phyloP scores from a whole-genome alignment of 2,329 filamentous ascomycete genomes.

The Aspergillus hortae region DNA sequence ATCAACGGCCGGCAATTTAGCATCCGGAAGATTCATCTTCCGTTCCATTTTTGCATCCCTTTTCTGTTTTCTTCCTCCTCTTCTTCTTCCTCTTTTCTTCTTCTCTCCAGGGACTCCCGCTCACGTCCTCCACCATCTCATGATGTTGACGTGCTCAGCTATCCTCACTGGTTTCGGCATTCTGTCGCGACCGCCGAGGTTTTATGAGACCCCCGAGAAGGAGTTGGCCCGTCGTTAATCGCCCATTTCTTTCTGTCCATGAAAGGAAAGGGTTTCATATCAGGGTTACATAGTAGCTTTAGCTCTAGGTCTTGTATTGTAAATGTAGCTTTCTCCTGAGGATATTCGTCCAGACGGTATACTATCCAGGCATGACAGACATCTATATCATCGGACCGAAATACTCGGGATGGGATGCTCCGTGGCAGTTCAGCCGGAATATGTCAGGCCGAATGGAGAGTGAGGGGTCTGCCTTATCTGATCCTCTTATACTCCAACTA shows the following conservation, averaged over 20 bases:
- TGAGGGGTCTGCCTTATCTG: not conserved
- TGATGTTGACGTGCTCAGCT: slow-evolving; percentile 39
- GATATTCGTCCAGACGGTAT: too few relatives aligned
- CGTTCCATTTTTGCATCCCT: slow-evolving; percentile 13
- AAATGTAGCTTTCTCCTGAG: too few relatives aligned
- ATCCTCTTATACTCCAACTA: not conserved
- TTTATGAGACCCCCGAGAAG: slow-evolving; percentile 39
- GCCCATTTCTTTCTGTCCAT: slow-evolving; percentile 46
- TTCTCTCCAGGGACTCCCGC: slow-evolving; percentile 37
- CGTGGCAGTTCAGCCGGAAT: too few relatives aligned
- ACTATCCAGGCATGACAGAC: too few relatives aligned
- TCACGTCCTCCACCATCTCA: slow-evolving; percentile 35
- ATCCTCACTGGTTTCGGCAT: slow-evolving; percentile 42
- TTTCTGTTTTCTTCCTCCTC: slow-evolving; percentile 13
- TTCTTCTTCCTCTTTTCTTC: slow-evolving; percentile 12
- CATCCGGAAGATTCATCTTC: slow-evolving; percentile 36
- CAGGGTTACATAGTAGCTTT: slow-evolving; percentile 40
- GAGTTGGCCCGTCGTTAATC: slow-evolving; percentile 48
- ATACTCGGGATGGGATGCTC: too few relatives aligned
- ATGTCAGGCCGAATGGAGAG: too few relatives aligned
- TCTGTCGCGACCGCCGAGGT: slow-evolving; percentile 43
- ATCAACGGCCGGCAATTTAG: slow-evolving; percentile 34
- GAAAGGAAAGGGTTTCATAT: slow-evolving; percentile 48
- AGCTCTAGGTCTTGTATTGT: too few relatives aligned
- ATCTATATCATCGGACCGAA: too few relatives aligned